These are phyloP conservation scores for Cryptomeria japonica DNA, from an alignment of 75 land plant species.

Conservation along the genomic window DNA sequence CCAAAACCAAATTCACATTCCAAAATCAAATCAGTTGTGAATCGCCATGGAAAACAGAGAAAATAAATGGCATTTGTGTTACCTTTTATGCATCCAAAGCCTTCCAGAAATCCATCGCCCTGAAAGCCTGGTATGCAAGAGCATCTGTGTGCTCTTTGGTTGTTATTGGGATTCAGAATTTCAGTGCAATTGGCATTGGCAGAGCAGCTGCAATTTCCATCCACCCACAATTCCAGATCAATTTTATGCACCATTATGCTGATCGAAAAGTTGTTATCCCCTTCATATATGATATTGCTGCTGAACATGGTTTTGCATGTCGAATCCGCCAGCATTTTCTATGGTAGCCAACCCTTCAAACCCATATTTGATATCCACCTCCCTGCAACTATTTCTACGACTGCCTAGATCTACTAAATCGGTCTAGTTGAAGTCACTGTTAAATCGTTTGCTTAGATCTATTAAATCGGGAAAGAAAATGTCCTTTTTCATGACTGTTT, in stretches of 20 bases:
- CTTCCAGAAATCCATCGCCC: conserved; percentile 12
- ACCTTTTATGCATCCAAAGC: conserved; percentile 9
- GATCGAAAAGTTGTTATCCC: conserved; percentile 4
- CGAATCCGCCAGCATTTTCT: background rate
- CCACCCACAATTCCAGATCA: background rate
- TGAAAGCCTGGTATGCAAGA: conserved; percentile 1
- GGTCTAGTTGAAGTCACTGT: background rate
- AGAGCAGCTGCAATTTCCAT: background rate
- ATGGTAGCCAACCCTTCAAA: background rate
- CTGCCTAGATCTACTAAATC: too few species aligned
- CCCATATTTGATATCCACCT: background rate
- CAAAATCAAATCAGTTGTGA: background rate
- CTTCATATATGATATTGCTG: background rate
- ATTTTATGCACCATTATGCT: conserved; percentile 7
- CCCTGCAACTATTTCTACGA: background rate
- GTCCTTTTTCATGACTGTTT: too few species aligned
- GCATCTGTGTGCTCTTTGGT: background rate
- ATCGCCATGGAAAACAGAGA: background rate
- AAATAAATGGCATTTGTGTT: background rate
- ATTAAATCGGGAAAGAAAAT: too few species aligned
- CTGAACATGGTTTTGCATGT: background rate
- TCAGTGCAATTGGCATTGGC: background rate
- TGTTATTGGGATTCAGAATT: background rate
- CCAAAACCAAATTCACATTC: background rate
- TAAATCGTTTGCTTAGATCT: background rate